Evolutionary conservation across 441 rosid genomes (phyloP), one percentile per base, ranked within the genome.

Genomic region (Croton setiger): DNA sequence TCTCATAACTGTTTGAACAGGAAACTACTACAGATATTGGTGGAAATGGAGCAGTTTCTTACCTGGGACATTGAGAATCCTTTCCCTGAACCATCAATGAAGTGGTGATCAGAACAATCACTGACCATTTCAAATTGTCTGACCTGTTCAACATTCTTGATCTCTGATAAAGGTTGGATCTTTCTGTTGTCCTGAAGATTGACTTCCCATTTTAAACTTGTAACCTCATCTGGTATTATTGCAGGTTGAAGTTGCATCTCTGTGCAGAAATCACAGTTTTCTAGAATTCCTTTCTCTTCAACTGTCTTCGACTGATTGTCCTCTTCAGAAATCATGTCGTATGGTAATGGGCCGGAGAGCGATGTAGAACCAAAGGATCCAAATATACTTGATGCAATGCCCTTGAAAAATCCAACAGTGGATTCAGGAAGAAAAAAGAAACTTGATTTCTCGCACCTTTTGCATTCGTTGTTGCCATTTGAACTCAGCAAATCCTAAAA

Each of bases 71-170:
- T 57, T 57, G 79, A 75, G 69, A 70, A 63, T 63, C 74, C 91
- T 71, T 77, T 83, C 53, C 74, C 77, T 43, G 77, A 79, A 55
- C 76, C 71, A 47, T 69, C 72, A 59, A 86, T 75, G 81, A 90
- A 94, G 81, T 84, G 87, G 82, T 94, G 97, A 77, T 88, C 97
- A 0, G 89, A 85, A 82, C 92, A 85, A 71, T 87, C 86, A 37
- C 23, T 58, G 31, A 84, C 88, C 85, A 90, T 85, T 81, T 94
- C 97, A 74, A 94, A 94, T 82, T 80, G 89, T 77, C 68, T 81
- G 75, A 83, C 85, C 15, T 55, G 67, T 74, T 72, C 79, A 31
- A 64, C 33, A 44, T 64, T 75, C 56, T 67, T 64, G 66, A 66
- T 54, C 45, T 65, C 63, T 15, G 75, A 71, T n/a, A 56, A 60